Percentiles rank a stretch among this genome's conserved stretches.
These are phyloP conservation scores for Penicillium paradoxum DNA, from an alignment of 495 filamentous ascomycete genomes.

Conservation along the genomic window DNA sequence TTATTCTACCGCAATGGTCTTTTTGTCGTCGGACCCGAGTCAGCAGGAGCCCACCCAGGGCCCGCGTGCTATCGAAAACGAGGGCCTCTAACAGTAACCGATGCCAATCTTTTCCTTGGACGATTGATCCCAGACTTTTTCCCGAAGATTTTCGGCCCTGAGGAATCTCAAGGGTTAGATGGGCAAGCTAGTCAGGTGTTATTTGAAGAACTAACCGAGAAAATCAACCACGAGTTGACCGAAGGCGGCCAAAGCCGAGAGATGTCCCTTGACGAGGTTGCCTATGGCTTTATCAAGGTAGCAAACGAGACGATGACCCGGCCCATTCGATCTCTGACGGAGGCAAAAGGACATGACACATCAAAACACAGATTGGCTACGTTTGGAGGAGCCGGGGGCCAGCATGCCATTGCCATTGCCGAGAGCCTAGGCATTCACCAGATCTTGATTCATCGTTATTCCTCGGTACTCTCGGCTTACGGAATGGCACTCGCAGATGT, in stretches of 20 bases:
- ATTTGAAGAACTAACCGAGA: conserved; percentile 64
- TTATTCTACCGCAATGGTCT: conserved; percentile 82
- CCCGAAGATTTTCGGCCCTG: conserved; percentile 85
- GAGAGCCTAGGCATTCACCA: conserved; percentile 80
- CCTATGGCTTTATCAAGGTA: conserved; percentile 63
- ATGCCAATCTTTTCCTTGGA: conserved; percentile 84
- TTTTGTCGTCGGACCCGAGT: conserved; percentile 90
- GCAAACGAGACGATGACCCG: conserved; percentile 96
- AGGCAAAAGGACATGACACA: conserved; percentile 90
- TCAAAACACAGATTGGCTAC: conserved; percentile 84
- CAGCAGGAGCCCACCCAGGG: conserved; percentile 81
- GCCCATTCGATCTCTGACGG: conserved; percentile 86
- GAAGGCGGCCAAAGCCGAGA: conserved; percentile 47
- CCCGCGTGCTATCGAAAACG: conserved; percentile 91
- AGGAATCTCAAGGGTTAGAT: conserved; percentile 78
- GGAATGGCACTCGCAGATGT: conserved; percentile 96
- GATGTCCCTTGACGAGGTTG: conserved; percentile 78
- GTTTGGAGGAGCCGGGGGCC: conserved; percentile 92
- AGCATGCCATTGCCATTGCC: conserved; percentile 95
- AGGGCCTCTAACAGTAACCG: conserved; percentile 83
- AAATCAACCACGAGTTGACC: conserved; percentile 57
- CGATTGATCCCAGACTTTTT: conserved; percentile 88
- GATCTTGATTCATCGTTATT: conserved; percentile 87
- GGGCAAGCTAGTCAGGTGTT: conserved; percentile 60
- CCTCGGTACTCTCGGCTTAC: conserved; percentile 91